Evolutionary conservation across 768 basidiomycete species (phyloP).

Genomic region (Tricholoma saponaceum): DNA sequence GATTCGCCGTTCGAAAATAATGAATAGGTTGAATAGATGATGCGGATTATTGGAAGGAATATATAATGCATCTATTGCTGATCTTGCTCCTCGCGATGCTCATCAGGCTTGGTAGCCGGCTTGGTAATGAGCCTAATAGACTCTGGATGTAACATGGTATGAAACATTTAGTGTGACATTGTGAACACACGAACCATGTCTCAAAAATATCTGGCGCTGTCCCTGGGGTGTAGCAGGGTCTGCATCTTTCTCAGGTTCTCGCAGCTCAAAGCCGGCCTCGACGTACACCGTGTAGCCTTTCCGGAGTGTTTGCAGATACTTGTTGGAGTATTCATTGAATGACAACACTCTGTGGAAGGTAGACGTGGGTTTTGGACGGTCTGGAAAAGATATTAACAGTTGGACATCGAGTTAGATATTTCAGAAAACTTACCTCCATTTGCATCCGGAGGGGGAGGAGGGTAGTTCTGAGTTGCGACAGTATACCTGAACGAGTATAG

Average conservation of each 20-base stretch:
- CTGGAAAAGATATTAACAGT: constrained; percentile 28
- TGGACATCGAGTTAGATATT: neutral
- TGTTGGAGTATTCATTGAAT: constrained; percentile 59
- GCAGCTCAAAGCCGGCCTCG: constrained; percentile 74
- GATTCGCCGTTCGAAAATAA: constrained; percentile 39
- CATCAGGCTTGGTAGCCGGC: constrained; percentile 12
- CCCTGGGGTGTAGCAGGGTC: constrained; percentile 65
- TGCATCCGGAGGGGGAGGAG: constrained; percentile 50
- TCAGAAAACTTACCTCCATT: constrained; percentile 50
- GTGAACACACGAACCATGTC: constrained; percentile 54
- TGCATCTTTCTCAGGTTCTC: constrained; percentile 63
- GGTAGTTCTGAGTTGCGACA: constrained; percentile 68
- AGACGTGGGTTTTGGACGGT: constrained; percentile 45
- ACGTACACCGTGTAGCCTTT: constrained; percentile 79
- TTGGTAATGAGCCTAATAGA: constrained; percentile 43
- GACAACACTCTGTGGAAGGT: constrained; percentile 79
- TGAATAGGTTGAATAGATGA: constrained; percentile 12
- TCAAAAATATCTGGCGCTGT: constrained; percentile 79
- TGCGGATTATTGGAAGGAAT: neutral
- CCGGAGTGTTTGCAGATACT: constrained; percentile 57
- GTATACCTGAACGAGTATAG: constrained; percentile 51
- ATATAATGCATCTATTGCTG: neutral
- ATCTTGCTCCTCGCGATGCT: constrained; percentile 9
- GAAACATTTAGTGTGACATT: neutral
- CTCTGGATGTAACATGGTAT: constrained; percentile 35